Conservation (phyloP, 2,329 filamentous ascomycete species). For the Arthrinium phaeospermum region DNA sequence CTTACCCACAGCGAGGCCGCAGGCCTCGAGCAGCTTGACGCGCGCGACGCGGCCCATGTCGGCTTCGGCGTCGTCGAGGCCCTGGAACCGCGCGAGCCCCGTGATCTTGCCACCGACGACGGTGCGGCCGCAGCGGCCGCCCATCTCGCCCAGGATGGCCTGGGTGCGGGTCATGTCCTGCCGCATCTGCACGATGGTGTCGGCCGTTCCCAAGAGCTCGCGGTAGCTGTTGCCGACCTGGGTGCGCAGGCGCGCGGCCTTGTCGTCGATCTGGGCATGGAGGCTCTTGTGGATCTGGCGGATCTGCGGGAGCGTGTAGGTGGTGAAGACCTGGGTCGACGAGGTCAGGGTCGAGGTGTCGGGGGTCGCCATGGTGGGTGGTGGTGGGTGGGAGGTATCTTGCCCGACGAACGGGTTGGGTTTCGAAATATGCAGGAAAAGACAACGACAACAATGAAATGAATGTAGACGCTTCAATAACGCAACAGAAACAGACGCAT, state of each 20-base stretch:
- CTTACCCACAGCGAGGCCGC: constrained; percentile 54
- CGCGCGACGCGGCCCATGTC: constrained; percentile 45
- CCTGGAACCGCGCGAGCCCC: constrained; percentile 58
- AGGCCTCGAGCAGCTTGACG: constrained; percentile 57
- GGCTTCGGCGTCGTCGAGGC: constrained; percentile 32
- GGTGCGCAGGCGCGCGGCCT: constrained; percentile 64
- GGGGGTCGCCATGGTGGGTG: constrained; percentile 40
- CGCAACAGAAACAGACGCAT: neutral
- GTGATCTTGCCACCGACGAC: constrained; percentile 70
- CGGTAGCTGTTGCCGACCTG: constrained; percentile 77
- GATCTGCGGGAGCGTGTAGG: constrained; percentile 67
- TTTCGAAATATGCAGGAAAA: neutral
- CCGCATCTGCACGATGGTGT: constrained; percentile 92
- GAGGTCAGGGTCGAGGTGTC: constrained; percentile 56
- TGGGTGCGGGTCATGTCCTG: constrained; percentile 77
- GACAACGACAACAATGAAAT: neutral
- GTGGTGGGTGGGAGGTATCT: neutral
- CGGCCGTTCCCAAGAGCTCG: constrained; percentile 87
- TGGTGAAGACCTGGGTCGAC: constrained; percentile 60
- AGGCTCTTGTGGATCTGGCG: constrained; percentile 66
- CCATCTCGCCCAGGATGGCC: constrained; percentile 72
- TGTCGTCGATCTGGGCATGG: constrained; percentile 66
- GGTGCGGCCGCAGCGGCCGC: constrained; percentile 75
- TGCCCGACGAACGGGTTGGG: constrained; percentile 12
- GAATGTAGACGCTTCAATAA: neutral